phyloP scores from a whole-genome alignment of 495 filamentous ascomycete species.

The Chaetomium tenue region DNA sequence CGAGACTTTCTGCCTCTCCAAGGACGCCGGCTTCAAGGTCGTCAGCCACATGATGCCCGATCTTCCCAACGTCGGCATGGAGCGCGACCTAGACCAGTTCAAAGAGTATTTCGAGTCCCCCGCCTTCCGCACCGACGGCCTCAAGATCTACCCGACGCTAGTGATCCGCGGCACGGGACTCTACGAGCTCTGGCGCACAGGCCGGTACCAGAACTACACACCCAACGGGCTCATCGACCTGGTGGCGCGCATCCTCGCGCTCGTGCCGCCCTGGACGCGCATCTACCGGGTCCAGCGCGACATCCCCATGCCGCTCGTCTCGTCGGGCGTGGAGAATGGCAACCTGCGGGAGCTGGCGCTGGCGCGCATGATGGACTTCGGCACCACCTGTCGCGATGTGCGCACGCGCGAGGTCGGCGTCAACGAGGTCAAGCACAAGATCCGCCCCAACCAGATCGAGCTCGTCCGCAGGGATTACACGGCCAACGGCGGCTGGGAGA shows the following conservation, averaged over 20 bases:
- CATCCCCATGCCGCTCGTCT: slow-evolving; percentile 98
- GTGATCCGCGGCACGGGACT: slow-evolving; percentile 96
- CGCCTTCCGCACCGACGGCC: slow-evolving; percentile 91
- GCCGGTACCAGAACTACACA: slow-evolving; percentile 96
- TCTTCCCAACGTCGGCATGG: slow-evolving; percentile 96
- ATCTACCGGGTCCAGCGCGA: slow-evolving; percentile 98
- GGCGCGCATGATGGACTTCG: slow-evolving; percentile 97
- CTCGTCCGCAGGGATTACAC: slow-evolving; percentile 93
- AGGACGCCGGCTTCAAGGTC: slow-evolving; percentile 98
- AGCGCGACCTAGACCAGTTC: slow-evolving; percentile 95
- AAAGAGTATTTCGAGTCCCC: slow-evolving; percentile 97
- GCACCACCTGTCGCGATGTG: slow-evolving; percentile 96
- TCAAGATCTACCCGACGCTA: slow-evolving; percentile 97
- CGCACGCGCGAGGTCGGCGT: slow-evolving; percentile 95
- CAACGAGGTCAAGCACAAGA: slow-evolving; percentile 98
- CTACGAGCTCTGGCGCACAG: slow-evolving; percentile 96
- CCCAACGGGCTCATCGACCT: slow-evolving; percentile 94
- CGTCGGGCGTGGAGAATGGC: slow-evolving; percentile 94
- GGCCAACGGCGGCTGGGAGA: slow-evolving; percentile 97
- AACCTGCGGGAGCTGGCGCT: slow-evolving; percentile 92
- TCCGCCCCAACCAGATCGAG: slow-evolving; percentile 93
- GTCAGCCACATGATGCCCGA: slow-evolving; percentile 99
- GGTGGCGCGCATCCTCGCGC: slow-evolving; percentile 88
- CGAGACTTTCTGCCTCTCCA: slow-evolving; percentile 90
- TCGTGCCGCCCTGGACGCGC: slow-evolving; percentile 95